Base-by-base conservation (phyloP, 2,329 filamentous ascomycete species). In the Claviceps cyperi region DNA sequence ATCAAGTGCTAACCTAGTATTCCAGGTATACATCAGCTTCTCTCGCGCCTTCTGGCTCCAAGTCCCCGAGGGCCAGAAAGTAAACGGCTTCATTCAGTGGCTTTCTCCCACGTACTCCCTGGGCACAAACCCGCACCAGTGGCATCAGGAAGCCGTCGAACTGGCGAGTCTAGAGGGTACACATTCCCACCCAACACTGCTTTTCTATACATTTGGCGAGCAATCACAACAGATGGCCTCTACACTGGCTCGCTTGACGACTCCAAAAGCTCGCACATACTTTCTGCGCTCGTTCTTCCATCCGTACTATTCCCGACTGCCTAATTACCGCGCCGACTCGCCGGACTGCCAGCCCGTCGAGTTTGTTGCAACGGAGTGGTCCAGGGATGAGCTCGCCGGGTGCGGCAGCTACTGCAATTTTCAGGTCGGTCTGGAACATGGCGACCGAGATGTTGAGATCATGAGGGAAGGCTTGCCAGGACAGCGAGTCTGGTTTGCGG, bases 351-450 rank as follows among this genome's bases (percentile, higher is more conserved):
- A 69, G 35, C 86, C 89, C 0, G 66, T 64, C 1, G 76, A 71
- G 0, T 76, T 81, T 39, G 69, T 89, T 3, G 80, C 85, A 0
- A 94, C 89, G 0, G 74, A 77, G 51, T 95, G 89, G 89, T 73
- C 85, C 28, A 76, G 76, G 46, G 89, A 95, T 60, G 79, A 84
- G 15, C 75, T 89, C 35, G 85, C 89, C 0, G 89, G 90, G 0
- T 80, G 83, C 60, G 89, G 90, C 8, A 86, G 82, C 57, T 95
- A 95, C 64, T 78, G 76, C 48, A 94, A 94, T 63, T 94, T 94
- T 66, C 88, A 89, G 59, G 73, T 84, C 15, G 88, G 86, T 0
- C 61, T 91, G 45, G 70, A 78, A 56, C 70, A 78, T 5, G 86
- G 82, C 1, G 86, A 90, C 57, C 69, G 73, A 51, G 85, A 94